A percentile compares a stretch with the other conserved stretches of the same genome.
Conservation (phyloP, 1,139 yeast genomes). For the Saccharomycopsis phalli region DNA sequence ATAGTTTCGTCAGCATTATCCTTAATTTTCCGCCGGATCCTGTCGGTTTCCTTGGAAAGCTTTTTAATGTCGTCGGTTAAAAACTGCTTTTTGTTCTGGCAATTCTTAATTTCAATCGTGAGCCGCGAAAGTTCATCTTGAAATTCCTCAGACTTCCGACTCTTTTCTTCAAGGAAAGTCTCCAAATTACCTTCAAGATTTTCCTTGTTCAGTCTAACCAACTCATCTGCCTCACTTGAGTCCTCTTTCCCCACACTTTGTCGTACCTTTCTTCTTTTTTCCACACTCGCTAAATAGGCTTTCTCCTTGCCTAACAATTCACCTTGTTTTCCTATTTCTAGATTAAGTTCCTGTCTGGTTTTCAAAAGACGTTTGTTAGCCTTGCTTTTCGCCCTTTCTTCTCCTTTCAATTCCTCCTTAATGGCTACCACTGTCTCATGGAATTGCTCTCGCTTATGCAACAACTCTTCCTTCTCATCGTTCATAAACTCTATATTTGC, state of each 20-base stretch:
- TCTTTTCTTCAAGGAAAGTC: slow-evolving; percentile 7
- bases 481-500: slow-evolving; percentile 38
- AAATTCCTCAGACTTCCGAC: slow-evolving; percentile 22
- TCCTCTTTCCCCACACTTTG: background rate
- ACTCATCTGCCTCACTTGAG: background rate
- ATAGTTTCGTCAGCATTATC: slow-evolving; percentile 34
- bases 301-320: slow-evolving; percentile 43
- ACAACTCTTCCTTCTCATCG: slow-evolving; percentile 41
- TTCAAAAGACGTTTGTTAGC: no score
- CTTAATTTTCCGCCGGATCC: slow-evolving; percentile 31
- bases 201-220: background rate
- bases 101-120: slow-evolving; percentile 22
- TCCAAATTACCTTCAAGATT: slow-evolving; percentile 2
- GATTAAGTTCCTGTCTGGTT: slow-evolving; percentile 33
- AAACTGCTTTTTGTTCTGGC: slow-evolving; percentile 35
- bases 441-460: slow-evolving; percentile 45
- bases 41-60: slow-evolving; percentile 29
- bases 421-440: slow-evolving; percentile 25
- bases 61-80: slow-evolving; percentile 30
- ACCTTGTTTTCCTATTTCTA: slow-evolving; percentile 46
- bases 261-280: slow-evolving; percentile 22
- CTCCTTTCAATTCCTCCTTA: slow-evolving; percentile 20
- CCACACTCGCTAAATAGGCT: slow-evolving; percentile 28
- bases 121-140: slow-evolving; percentile 22
- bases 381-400: no score